Evolutionary conservation across 768 basidiomycete genomes (phyloP).

Genomic region (Russula dissimulans): DNA sequence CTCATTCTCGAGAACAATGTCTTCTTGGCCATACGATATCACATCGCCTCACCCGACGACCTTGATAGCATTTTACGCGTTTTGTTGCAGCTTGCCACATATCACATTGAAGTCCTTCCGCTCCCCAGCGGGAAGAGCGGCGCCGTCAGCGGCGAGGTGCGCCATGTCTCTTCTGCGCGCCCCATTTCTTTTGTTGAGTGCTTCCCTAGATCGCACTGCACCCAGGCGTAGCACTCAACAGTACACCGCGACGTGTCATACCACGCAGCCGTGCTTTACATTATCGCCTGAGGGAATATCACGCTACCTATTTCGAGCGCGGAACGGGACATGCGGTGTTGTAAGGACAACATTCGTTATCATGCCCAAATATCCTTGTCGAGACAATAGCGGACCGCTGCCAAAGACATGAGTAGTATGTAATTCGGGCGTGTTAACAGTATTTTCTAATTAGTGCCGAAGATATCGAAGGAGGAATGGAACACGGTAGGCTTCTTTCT

Average conservation of each 20-base stretch:
- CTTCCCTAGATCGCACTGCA: constrained; percentile 52
- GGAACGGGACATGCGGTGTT: constrained; percentile 62
- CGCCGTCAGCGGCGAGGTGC: constrained; percentile 67
- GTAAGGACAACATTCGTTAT: constrained; percentile 22
- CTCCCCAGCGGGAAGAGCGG: constrained; percentile 70
- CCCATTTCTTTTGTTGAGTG: background rate
- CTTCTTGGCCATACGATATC: constrained; percentile 56
- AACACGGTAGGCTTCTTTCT: no score
- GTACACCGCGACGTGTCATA: constrained; percentile 32
- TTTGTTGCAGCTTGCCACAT: constrained; percentile 53
- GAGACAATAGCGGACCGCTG: background rate
- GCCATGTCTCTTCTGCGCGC: constrained; percentile 6
- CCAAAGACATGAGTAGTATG: background rate
- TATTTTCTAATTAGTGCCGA: no score
- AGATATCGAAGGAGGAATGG: no score
- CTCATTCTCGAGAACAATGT: constrained; percentile 36
- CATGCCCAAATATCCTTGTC: background rate
- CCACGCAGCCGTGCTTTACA: constrained; percentile 52
- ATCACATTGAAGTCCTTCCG: constrained; percentile 64
- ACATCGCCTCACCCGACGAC: constrained; percentile 42
- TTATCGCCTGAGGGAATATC: constrained; percentile 59
- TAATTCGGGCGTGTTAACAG: no score
- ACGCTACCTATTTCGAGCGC: constrained; percentile 60
- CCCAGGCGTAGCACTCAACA: constrained; percentile 36
- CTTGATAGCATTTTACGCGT: constrained; percentile 51